A percentile compares a stretch with the other conserved stretches of the same genome.
Evolutionary conservation across 2,329 filamentous ascomycete genomes (phyloP).

Genomic region (Cladosporium sp.): DNA sequence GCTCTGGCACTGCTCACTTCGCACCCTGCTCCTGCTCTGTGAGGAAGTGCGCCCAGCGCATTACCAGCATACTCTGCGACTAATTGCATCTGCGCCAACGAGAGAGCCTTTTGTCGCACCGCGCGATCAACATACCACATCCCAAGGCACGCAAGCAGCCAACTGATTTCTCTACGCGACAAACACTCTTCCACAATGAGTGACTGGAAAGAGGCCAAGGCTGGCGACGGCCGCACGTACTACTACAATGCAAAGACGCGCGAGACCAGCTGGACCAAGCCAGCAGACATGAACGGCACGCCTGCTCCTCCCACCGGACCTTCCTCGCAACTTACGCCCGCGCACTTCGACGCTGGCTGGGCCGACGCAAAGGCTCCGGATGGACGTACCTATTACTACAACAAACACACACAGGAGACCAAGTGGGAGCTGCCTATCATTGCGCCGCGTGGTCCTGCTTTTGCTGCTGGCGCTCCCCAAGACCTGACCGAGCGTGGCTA

Average conservation of each 20-base stretch:
- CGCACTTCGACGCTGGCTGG: constrained; percentile 66
- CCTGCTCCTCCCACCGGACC: constrained; percentile 76
- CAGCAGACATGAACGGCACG: constrained; percentile 59
- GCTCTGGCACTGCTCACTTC: too few relatives aligned
- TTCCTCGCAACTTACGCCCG: constrained; percentile 42
- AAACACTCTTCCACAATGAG: constrained; percentile 3
- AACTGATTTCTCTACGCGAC: too few relatives aligned
- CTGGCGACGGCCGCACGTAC: constrained; percentile 64
- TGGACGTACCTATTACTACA: constrained; percentile 89
- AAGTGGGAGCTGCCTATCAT: constrained; percentile 79
- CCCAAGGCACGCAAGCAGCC: too few relatives aligned
- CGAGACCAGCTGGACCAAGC: constrained; percentile 90
- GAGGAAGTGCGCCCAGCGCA: too few relatives aligned
- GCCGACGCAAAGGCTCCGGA: constrained; percentile 85
- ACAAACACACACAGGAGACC: constrained; percentile 84
- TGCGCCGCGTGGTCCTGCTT: constrained; percentile 33
- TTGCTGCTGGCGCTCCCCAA: constrained; percentile 51
- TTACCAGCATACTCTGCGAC: too few relatives aligned
- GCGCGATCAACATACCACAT: too few relatives aligned
- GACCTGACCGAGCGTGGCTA: constrained; percentile 17
- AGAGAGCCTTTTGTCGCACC: too few relatives aligned
- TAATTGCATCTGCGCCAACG: too few relatives aligned
- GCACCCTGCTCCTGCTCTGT: too few relatives aligned
- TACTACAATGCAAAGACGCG: constrained; percentile 88
- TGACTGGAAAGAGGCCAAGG: constrained; percentile 24